Conservation (phyloP, 83 land plant genomes). For the Larix sibirica region DNA sequence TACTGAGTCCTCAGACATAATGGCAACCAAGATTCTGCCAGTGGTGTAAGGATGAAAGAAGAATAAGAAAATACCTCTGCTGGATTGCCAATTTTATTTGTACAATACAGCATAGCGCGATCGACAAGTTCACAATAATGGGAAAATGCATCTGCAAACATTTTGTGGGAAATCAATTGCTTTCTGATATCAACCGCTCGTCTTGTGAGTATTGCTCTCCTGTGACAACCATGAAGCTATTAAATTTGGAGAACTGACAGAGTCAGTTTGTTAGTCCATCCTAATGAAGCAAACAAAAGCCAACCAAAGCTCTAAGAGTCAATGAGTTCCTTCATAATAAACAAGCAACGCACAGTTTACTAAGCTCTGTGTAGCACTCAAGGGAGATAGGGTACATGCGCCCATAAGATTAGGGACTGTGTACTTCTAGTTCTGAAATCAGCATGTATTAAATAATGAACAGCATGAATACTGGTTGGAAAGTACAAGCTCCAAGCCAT, state of each 20-base stretch:
- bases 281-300: background rate
- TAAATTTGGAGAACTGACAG: background rate
- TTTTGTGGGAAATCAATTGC: conserved; percentile 52
- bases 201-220: conserved; percentile 39
- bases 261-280: background rate
- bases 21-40: background rate
- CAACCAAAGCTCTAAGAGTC: too few species aligned
- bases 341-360: background rate
- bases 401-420: background rate
- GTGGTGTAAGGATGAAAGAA: background rate
- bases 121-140: conserved; percentile 41
- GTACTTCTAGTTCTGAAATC: background rate
- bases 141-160: conserved; percentile 35
- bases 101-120: conserved; percentile 31
- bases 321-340: background rate
- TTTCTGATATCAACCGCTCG: conserved; percentile 35
- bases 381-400: background rate
- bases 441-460: background rate
- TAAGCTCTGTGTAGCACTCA: background rate
- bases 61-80: conserved; percentile 23
- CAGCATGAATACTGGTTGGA: background rate
- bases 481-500: background rate
- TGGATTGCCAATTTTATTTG: conserved; percentile 28
- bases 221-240: background rate
- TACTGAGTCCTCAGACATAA: background rate